A percentile compares a stretch with the other conserved stretches of the same genome.
Evolutionary conservation across 176 grass and related monocot genomes (phyloP).

Genomic region (Calamus simplicifolius): DNA sequence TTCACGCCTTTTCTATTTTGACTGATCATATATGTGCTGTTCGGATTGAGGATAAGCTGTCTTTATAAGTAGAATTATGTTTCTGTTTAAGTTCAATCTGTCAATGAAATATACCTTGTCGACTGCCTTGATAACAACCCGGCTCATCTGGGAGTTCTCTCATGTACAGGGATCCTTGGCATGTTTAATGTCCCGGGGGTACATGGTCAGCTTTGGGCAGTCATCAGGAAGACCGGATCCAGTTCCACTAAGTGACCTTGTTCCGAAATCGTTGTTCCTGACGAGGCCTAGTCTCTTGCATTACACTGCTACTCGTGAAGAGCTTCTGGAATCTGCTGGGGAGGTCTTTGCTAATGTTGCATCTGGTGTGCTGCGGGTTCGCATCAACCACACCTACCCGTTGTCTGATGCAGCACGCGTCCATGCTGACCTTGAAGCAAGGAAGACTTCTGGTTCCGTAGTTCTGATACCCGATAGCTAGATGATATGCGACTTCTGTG

Average conservation of each 20-base stretch:
- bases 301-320: constrained; percentile 37
- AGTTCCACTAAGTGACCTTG: constrained; percentile 4
- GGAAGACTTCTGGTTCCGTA: constrained; percentile 51
- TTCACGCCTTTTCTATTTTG: too few relatives aligned
- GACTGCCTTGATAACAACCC: too few relatives aligned
- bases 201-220: neutral
- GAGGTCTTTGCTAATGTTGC: constrained; percentile 37
- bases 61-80: too few relatives aligned
- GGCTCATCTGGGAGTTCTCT: neutral
- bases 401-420: constrained; percentile 42
- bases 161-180: neutral
- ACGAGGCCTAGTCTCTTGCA: constrained; percentile 39
- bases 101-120: too few relatives aligned
- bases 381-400: constrained; percentile 39
- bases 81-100: too few relatives aligned
- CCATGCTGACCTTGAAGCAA: constrained; percentile 40
- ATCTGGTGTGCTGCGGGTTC: constrained; percentile 21
- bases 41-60: too few relatives aligned
- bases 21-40: too few relatives aligned
- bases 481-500: neutral
- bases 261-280: neutral
- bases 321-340: constrained; percentile 34
- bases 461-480: constrained; percentile 39
- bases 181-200: neutral
- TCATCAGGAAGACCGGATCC: constrained; percentile 19